phyloP scores from a whole-genome alignment of 768 basidiomycete genomes.

The Baorangia bicolor region DNA sequence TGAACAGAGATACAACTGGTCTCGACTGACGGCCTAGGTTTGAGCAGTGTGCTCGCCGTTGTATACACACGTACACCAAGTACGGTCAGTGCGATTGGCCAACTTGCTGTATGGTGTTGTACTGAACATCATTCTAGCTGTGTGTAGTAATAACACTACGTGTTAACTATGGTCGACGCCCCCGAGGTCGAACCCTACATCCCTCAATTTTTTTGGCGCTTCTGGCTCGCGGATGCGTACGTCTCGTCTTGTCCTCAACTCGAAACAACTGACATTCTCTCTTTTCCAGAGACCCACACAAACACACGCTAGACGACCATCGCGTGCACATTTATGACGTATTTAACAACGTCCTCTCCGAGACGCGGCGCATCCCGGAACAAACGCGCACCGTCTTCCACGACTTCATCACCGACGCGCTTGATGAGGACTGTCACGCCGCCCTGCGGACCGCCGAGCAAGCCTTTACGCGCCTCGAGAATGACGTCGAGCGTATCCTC shows the following conservation, averaged over 20 bases:
- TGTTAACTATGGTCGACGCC: not conserved
- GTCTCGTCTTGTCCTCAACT: conserved; percentile 11
- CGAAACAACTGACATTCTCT: not conserved
- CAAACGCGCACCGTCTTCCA: conserved; percentile 40
- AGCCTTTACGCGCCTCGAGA: conserved; percentile 45
- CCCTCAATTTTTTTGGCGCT: conserved; percentile 47
- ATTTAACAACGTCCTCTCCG: conserved; percentile 48
- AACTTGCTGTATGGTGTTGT: not conserved
- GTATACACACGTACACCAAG: not conserved
- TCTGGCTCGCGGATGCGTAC: conserved; percentile 48
- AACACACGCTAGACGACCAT: conserved; percentile 33
- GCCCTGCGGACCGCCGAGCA: conserved; percentile 43
- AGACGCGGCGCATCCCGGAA: conserved; percentile 41
- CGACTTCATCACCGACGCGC: conserved; percentile 36
- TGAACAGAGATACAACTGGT: not conserved
- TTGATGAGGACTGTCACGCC: conserved; percentile 37
- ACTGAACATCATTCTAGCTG: not conserved
- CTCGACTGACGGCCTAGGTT: not conserved
- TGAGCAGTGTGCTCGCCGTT: not conserved
- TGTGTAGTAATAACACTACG: not conserved
- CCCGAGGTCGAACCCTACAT: conserved; percentile 38
- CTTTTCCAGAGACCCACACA: conserved; percentile 25
- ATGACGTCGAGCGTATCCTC: conserved; percentile 40
- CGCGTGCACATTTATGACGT: conserved; percentile 54
- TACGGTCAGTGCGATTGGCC: not conserved